Evolutionary conservation across 2,329 filamentous ascomycete genomes (phyloP).

Genomic region (Nakataea oryzae): DNA sequence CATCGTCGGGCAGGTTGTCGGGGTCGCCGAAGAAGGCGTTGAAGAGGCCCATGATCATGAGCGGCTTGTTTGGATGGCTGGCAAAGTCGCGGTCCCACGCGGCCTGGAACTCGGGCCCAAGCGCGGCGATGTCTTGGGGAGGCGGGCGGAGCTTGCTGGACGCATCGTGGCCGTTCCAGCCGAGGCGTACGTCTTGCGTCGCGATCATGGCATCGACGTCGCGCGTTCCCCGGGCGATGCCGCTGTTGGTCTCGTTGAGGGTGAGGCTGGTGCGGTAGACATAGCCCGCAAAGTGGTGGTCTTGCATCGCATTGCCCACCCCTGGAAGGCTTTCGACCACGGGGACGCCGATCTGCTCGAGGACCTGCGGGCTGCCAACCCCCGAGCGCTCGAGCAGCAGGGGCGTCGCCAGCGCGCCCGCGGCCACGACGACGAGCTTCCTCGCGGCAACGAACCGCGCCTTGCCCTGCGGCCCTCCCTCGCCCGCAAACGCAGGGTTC

Average conservation of each 20-base stretch:
- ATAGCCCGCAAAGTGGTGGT: conserved; percentile 42
- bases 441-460: no score
- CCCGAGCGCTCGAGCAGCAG: conserved; percentile 52
- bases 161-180: conserved; percentile 44
- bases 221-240: conserved; percentile 13
- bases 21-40: not conserved
- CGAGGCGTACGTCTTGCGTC: conserved; percentile 25
- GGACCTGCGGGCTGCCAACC: conserved; percentile 37
- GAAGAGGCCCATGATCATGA: conserved; percentile 9
- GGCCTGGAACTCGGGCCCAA: conserved; percentile 37
- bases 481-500: conserved; percentile 11
- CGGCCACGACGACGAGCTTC: conserved; percentile 43
- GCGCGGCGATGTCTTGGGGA: conserved; percentile 34
- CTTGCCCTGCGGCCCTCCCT: no score
- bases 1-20: conserved; percentile 8
- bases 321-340: conserved; percentile 38
- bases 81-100: conserved; percentile 41
- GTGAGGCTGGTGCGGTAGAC: no score
- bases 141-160: conserved; percentile 41
- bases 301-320: conserved; percentile 41
- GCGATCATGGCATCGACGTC: conserved; percentile 12
- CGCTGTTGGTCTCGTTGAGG: conserved; percentile 31
- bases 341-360: conserved; percentile 30
- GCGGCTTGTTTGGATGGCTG: conserved; percentile 7
- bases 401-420: conserved; percentile 42